A percentile compares a stretch with the other conserved stretches of the same genome.
Evolutionary conservation across 495 filamentous ascomycete species (phyloP).

Genomic region (Filosporella fistucella): DNA sequence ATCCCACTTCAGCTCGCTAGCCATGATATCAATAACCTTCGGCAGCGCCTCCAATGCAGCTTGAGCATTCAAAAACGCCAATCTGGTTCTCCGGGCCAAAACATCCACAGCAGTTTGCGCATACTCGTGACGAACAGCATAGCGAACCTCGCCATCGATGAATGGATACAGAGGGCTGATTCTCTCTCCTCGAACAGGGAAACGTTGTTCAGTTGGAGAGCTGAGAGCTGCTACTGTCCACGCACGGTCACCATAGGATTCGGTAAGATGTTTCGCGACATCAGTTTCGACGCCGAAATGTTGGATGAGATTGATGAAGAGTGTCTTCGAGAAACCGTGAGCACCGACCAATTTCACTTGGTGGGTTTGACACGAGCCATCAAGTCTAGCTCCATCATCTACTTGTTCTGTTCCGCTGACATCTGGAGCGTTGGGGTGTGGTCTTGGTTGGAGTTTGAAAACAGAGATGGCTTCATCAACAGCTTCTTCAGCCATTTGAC

Average conservation of each 20-base stretch:
- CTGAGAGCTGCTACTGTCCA: constrained; percentile 92
- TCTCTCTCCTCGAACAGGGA: constrained; percentile 82
- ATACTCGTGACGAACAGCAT: constrained; percentile 86
- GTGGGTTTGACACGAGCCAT: constrained; percentile 90
- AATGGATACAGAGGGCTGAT: constrained; percentile 85
- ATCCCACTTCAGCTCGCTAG: constrained; percentile 81
- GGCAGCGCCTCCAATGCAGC: constrained; percentile 90
- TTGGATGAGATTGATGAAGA: constrained; percentile 98
- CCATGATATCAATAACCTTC: constrained; percentile 88
- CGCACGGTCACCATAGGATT: constrained; percentile 90
- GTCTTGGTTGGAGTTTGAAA: constrained; percentile 65
- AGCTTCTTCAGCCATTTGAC: constrained; percentile 97
- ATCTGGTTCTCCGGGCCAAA: constrained; percentile 76
- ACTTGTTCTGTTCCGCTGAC: constrained; percentile 74
- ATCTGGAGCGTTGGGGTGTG: constrained; percentile 56
- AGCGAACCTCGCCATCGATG: constrained; percentile 93
- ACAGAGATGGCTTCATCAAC: constrained; percentile 83
- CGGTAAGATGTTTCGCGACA: constrained; percentile 84
- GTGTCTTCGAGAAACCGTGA: constrained; percentile 89
- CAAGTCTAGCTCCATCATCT: constrained; percentile 69
- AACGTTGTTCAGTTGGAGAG: constrained; percentile 74
- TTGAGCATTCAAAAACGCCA: constrained; percentile 95
- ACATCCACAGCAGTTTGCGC: constrained; percentile 93
- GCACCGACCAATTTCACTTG: constrained; percentile 85
- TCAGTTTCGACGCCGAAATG: constrained; percentile 95